These are phyloP conservation scores for Dactylorhiza incarnata DNA, from an alignment of 106 monocot species.

Conservation along the genomic window DNA sequence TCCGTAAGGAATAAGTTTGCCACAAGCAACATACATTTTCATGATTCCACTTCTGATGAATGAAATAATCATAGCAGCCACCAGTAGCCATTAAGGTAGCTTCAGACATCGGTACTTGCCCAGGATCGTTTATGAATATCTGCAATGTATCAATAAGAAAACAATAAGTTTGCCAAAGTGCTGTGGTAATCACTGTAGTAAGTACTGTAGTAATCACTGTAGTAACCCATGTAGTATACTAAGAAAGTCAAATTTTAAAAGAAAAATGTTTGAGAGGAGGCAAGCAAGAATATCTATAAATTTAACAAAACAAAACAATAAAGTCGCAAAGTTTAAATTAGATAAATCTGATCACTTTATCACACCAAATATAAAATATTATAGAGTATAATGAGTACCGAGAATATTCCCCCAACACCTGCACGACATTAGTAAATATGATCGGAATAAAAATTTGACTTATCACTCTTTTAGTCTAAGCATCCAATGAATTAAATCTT, in stretches of 20 bases:
- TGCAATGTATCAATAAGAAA: slow-evolving; percentile 17
- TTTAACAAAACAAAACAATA: too few relatives aligned
- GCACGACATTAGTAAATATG: too few relatives aligned
- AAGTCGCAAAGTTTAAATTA: too few relatives aligned
- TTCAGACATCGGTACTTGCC: slow-evolving; percentile 38
- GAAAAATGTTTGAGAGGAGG: background rate
- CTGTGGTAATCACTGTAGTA: background rate
- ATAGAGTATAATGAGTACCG: too few relatives aligned
- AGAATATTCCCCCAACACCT: too few relatives aligned
- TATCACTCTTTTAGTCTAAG: too few relatives aligned
- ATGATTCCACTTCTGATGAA: slow-evolving; percentile 59
- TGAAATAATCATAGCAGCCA: slow-evolving; percentile 78
- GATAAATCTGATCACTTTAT: too few relatives aligned
- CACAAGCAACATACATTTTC: slow-evolving; percentile 32
- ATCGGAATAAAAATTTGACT: too few relatives aligned
- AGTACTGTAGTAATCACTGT: background rate
- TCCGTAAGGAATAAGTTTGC: background rate
- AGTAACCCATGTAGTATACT: background rate
- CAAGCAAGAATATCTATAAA: too few relatives aligned
- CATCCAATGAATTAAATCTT: too few relatives aligned
- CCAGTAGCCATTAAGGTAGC: slow-evolving; percentile 71
- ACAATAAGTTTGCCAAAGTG: too few relatives aligned
- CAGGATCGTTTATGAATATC: slow-evolving; percentile 64
- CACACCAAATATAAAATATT: too few relatives aligned
- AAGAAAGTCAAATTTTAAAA: background rate